A percentile compares a stretch with the other conserved stretches of the same genome.
These are phyloP conservation scores for Penicillium diatomitis DNA, from an alignment of 495 filamentous ascomycete species.

Conservation along the genomic window DNA sequence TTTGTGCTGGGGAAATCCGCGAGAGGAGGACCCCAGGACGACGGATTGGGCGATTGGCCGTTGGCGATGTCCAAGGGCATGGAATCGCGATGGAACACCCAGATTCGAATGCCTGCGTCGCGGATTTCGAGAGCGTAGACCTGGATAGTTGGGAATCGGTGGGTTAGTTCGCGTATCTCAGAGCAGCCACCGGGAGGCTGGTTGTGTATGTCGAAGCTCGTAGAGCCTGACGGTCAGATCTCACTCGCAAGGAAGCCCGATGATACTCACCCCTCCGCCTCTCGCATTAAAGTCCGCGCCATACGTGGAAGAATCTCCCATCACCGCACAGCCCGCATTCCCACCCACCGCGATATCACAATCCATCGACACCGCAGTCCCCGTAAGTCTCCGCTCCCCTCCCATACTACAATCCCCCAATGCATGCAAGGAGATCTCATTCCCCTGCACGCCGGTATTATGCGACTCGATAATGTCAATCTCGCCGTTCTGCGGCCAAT, in stretches of 20 bases:
- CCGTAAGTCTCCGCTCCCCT: slow-evolving; percentile 35
- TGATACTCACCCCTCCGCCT: slow-evolving; percentile 36
- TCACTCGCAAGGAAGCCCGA: not conserved
- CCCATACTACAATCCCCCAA: slow-evolving; percentile 36
- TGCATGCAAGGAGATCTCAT: slow-evolving; percentile 39
- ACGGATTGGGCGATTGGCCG: slow-evolving; percentile 32
- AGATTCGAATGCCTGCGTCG: slow-evolving; percentile 36
- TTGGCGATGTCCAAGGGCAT: slow-evolving; percentile 30
- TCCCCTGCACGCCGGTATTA: slow-evolving; percentile 37
- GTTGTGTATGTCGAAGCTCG: not conserved
- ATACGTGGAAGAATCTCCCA: slow-evolving; percentile 24
- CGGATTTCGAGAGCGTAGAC: slow-evolving; percentile 30
- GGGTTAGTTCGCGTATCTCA: not conserved
- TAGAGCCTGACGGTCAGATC: not conserved
- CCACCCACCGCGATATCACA: slow-evolving; percentile 28
- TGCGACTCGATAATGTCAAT: slow-evolving; percentile 42
- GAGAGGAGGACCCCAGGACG: slow-evolving; percentile 35
- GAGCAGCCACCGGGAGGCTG: not conserved
- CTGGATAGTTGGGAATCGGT: not conserved
- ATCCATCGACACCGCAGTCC: slow-evolving; percentile 16
- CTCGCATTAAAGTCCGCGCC: slow-evolving; percentile 33
- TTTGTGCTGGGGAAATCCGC: slow-evolving; percentile 45
- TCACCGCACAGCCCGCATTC: slow-evolving; percentile 39
- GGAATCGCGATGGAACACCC: slow-evolving; percentile 36
- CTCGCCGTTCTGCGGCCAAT: slow-evolving; percentile 50